Conservation (phyloP, 169 alveolate genomes). For the Eimeria acervulina region DNA sequence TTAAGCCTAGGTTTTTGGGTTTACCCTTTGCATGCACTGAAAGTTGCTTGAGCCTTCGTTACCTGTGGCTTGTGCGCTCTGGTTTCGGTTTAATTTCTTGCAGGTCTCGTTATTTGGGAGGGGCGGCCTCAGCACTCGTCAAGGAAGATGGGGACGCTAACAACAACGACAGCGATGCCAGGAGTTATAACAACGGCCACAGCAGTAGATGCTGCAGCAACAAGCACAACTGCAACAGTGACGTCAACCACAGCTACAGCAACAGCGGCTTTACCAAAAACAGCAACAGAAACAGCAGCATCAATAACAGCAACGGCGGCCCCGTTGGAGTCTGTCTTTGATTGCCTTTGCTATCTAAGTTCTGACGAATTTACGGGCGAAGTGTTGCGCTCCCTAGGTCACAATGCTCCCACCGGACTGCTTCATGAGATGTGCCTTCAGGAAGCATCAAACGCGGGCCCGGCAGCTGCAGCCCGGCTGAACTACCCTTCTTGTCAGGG, state of each 20-base stretch:
- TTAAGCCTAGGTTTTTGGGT: neutral
- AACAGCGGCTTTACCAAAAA: neutral
- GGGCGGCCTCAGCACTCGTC: slow-evolving; percentile 23
- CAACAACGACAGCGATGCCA: neutral
- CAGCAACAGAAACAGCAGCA: neutral
- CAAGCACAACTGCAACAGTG: neutral
- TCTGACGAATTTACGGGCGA: slow-evolving; percentile 67
- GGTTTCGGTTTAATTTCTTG: neutral
- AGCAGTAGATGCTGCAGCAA: neutral
- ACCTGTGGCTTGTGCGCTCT: neutral
- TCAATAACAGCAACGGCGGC: neutral
- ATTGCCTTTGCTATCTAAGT: neutral
- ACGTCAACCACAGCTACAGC: neutral
- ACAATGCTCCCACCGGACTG: slow-evolving; percentile 16
- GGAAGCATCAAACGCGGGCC: slow-evolving; percentile 48
- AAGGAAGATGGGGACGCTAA: neutral
- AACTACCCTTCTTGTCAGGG: neutral
- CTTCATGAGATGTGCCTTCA: slow-evolving; percentile 31
- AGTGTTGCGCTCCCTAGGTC: slow-evolving; percentile 13
- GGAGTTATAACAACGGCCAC: neutral
- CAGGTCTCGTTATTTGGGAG: slow-evolving; percentile 53
- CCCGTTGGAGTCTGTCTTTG: slow-evolving; percentile 16
- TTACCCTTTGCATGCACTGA: neutral
- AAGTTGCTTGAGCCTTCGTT: neutral
- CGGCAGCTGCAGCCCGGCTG: slow-evolving; percentile 37